A percentile compares a stretch with the other conserved stretches of the same genome.
Conservation (phyloP, 2,329 filamentous ascomycete genomes). For the Knufia fluminis region DNA sequence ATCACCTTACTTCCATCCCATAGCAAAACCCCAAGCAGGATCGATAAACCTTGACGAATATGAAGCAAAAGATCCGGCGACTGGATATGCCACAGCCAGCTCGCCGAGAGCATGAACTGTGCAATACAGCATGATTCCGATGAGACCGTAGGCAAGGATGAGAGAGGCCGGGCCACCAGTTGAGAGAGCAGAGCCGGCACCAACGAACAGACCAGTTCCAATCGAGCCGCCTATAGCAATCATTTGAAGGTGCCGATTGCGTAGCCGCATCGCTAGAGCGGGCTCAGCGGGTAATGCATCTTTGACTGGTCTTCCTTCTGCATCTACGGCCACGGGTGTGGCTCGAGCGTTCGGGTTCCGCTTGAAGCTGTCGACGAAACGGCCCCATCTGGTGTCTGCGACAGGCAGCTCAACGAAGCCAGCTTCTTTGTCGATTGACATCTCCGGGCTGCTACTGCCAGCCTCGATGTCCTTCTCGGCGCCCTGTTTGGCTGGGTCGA, state of each 20-base stretch:
- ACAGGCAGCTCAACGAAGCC: conserved; percentile 15
- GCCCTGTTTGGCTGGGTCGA: too few species aligned
- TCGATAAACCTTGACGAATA: conserved; percentile 90
- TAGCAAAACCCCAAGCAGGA: conserved; percentile 48
- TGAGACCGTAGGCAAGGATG: conserved; percentile 66
- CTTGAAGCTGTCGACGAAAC: conserved; percentile 36
- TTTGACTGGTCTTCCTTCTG: conserved; percentile 50
- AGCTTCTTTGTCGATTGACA: not conserved
- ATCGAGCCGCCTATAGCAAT: conserved; percentile 82
- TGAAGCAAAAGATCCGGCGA: conserved; percentile 83
- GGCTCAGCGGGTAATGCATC: conserved; percentile 58
- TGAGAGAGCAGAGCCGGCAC: conserved; percentile 60
- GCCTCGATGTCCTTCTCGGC: conserved; percentile 13
- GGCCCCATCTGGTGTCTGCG: conserved; percentile 17
- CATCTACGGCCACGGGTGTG: conserved; percentile 32
- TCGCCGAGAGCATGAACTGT: conserved; percentile 88
- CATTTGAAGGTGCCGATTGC: conserved; percentile 27
- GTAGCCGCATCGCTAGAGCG: conserved; percentile 65
- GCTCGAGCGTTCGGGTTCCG: conserved; percentile 36
- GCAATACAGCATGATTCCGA: conserved; percentile 82
- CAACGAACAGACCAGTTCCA: conserved; percentile 81
- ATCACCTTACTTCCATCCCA: conserved; percentile 40
- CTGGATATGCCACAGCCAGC: conserved; percentile 79
- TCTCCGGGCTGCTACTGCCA: not conserved
- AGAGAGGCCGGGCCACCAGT: conserved; percentile 64